A percentile compares a stretch with the other conserved stretches of the same genome.
phyloP scores from a whole-genome alignment of 192 early-diverging fungal genomes.

The Paraglomus occultum region DNA sequence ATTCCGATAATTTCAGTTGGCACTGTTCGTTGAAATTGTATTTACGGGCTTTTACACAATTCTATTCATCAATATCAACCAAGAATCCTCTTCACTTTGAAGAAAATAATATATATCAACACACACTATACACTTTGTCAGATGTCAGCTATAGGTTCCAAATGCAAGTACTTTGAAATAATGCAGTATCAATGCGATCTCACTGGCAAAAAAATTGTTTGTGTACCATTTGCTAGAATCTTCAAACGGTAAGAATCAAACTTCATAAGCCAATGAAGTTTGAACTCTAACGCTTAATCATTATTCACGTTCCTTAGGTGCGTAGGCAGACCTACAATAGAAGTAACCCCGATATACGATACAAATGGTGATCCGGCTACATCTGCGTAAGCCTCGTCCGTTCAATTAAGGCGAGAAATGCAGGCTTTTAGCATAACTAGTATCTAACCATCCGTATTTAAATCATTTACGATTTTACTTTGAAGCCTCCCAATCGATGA shows the following conservation, averaged over 20 bases:
- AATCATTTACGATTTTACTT: too few relatives aligned
- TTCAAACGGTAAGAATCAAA: conserved; percentile 8
- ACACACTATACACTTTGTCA: too few relatives aligned
- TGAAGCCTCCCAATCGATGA: too few relatives aligned
- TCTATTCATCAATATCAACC: too few relatives aligned
- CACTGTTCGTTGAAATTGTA: too few relatives aligned
- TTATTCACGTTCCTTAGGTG: neutral
- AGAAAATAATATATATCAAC: too few relatives aligned
- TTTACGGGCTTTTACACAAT: too few relatives aligned
- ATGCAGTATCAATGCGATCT: neutral
- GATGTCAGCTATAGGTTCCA: neutral
- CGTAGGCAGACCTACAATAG: conserved; percentile 5
- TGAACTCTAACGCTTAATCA: neutral
- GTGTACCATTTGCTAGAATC: conserved; percentile 1
- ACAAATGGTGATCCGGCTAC: neutral
- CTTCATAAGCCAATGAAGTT: neutral
- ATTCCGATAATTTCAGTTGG: too few relatives aligned
- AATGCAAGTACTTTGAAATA: conserved; percentile 5
- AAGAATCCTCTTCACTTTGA: too few relatives aligned
- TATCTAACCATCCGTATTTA: too few relatives aligned
- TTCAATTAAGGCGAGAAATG: too few relatives aligned
- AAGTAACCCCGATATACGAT: conserved; percentile 4
- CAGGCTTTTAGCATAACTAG: too few relatives aligned
- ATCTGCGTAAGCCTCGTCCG: neutral
- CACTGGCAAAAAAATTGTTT: neutral